A percentile compares a stretch with the other conserved stretches of the same genome.
Conservation (phyloP, 441 rosid species). For the Dalechampia spathulata region DNA sequence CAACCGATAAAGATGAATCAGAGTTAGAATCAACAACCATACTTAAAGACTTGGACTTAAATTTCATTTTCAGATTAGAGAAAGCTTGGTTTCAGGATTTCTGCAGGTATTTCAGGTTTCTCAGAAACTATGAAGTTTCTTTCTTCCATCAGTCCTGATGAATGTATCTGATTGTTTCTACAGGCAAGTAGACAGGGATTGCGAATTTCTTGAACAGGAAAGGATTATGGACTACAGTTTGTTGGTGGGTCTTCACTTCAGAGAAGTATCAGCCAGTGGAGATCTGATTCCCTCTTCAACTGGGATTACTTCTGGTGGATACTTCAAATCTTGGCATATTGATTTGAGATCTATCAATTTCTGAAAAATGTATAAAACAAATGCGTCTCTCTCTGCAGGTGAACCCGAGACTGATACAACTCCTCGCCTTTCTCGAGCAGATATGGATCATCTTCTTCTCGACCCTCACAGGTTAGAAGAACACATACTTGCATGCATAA, state of each 20-base stretch:
- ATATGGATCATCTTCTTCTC: constrained; percentile 57
- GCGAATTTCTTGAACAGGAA: constrained; percentile 89
- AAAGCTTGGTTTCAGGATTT: constrained; percentile 73
- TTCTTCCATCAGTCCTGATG: too few species aligned
- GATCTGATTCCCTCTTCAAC: constrained; percentile 61
- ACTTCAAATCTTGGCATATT: background rate
- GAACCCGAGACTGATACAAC: constrained; percentile 28
- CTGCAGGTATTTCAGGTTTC: constrained; percentile 33
- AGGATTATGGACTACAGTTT: constrained; percentile 95
- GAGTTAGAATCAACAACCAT: constrained; percentile 91
- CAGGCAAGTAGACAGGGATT: constrained; percentile 85
- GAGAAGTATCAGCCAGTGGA: constrained; percentile 61
- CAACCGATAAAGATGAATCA: constrained; percentile 59
- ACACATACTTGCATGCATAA: too few species aligned
- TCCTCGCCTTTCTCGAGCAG: constrained; percentile 56
- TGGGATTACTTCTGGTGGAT: constrained; percentile 30
- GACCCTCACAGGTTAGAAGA: constrained; percentile 68
- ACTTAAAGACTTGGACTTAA: constrained; percentile 89
- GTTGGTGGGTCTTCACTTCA: constrained; percentile 81
- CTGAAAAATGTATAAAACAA: too few species aligned
- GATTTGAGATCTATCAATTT: background rate
- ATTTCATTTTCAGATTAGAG: constrained; percentile 69
- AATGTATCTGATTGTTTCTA: background rate
- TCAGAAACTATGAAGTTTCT: background rate
- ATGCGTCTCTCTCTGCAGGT: constrained; percentile 26